These are phyloP conservation scores for Beauveria sp. DNA, from an alignment of 2,329 filamentous ascomycete genomes.

Conservation along the genomic window DNA sequence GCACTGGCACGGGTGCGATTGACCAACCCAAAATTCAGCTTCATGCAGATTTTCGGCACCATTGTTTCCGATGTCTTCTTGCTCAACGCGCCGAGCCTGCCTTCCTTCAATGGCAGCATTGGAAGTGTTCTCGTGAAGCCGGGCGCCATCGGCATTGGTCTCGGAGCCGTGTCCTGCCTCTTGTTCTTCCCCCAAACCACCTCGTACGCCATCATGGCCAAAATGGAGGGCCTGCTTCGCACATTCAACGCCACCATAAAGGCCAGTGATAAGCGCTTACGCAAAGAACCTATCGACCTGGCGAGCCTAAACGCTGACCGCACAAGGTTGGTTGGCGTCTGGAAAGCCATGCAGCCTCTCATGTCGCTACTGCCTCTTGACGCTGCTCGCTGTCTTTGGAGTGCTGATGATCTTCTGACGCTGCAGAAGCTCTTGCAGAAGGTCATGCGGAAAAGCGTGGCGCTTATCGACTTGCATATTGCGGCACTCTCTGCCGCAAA, in stretches of 20 bases:
- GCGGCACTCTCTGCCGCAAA: constrained; percentile 17
- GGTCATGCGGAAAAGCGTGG: constrained; percentile 25
- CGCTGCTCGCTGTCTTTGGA: constrained; percentile 38
- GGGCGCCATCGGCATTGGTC: constrained; percentile 35
- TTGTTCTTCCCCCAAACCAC: constrained; percentile 43
- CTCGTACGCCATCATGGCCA: constrained; percentile 32
- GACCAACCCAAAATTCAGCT: constrained; percentile 35
- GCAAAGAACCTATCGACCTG: constrained; percentile 16
- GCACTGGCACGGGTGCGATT: constrained; percentile 33
- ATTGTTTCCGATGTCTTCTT: constrained; percentile 40
- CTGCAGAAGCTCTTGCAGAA: constrained; percentile 29
- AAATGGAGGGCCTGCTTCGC: constrained; percentile 23
- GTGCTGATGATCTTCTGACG: constrained; percentile 32
- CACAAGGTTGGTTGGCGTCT: constrained; percentile 23
- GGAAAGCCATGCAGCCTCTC: constrained; percentile 29
- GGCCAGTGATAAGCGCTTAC: constrained; percentile 19
- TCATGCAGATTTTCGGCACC: constrained; percentile 37
- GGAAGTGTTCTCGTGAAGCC: constrained; percentile 34
- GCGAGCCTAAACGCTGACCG: constrained; percentile 22
- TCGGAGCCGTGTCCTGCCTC: constrained; percentile 35
- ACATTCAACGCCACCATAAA: constrained; percentile 25
- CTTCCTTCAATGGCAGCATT: constrained; percentile 31
- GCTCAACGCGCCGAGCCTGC: constrained; percentile 32
- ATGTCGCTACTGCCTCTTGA: constrained; percentile 39
- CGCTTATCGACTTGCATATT: constrained; percentile 35